Evolutionary conservation across 176 grass and related monocot genomes (phyloP).

Genomic region (Eragrostis nindensis): DNA sequence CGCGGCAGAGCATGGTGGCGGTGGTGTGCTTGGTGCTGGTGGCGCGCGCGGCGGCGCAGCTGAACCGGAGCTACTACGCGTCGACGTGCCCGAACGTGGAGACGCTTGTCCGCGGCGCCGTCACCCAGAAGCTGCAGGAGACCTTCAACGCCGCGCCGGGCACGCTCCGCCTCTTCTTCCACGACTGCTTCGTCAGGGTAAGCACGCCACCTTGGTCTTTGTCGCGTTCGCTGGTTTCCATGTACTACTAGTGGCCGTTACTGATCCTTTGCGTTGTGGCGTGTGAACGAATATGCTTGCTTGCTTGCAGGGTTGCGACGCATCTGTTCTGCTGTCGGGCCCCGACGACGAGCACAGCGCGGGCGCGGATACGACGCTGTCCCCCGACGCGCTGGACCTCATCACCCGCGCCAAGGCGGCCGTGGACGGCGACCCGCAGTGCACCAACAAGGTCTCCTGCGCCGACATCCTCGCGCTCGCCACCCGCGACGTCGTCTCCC

Average conservation of each 20-base stretch:
- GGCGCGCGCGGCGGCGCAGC: slow-evolving; percentile 8
- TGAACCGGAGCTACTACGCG: slow-evolving; percentile 64
- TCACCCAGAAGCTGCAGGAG: slow-evolving; percentile 55
- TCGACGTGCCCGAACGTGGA: slow-evolving; percentile 70
- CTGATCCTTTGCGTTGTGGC: not conserved
- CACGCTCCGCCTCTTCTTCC: slow-evolving; percentile 88
- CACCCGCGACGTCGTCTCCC: slow-evolving; percentile 66
- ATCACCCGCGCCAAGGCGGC: slow-evolving; percentile 70
- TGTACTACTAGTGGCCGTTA: not conserved
- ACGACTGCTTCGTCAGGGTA: slow-evolving; percentile 89
- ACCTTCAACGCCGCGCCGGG: slow-evolving; percentile 63
- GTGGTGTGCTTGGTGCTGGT: not conserved
- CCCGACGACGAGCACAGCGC: slow-evolving; percentile 58
- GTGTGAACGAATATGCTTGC: too few species aligned
- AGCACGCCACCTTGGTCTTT: too few species aligned
- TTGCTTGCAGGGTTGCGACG: slow-evolving; percentile 67
- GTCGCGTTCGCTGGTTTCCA: too few species aligned
- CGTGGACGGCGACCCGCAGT: slow-evolving; percentile 59
- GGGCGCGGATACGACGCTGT: slow-evolving; percentile 65
- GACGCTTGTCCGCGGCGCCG: slow-evolving; percentile 60
- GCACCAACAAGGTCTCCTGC: slow-evolving; percentile 78
- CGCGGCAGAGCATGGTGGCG: not conserved
- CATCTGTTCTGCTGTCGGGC: slow-evolving; percentile 62
- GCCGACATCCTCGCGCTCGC: slow-evolving; percentile 78
- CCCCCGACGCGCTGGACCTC: slow-evolving; percentile 62